Conservation (phyloP, 177 flowering plant species). For the Telopea speciosissima region DNA sequence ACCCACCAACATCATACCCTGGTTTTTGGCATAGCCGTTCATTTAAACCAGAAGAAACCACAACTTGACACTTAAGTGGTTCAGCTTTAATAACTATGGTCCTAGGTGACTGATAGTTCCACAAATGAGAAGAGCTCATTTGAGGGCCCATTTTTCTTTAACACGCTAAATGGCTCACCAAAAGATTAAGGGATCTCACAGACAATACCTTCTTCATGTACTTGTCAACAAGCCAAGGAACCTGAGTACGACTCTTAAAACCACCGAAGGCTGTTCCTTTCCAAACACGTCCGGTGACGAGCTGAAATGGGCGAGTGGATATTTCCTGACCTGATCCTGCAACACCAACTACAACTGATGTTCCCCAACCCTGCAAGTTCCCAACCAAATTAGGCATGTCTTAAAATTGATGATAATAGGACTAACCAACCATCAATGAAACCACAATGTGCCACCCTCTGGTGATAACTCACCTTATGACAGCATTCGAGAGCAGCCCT, state of each 20-base stretch:
- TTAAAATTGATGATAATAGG: background rate
- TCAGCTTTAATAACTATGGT: too few relatives aligned
- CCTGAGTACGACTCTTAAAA: slow-evolving; percentile 97
- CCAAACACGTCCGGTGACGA: slow-evolving; percentile 99
- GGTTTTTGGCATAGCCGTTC: too few relatives aligned
- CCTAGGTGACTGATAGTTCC: too few relatives aligned
- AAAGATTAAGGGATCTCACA: too few relatives aligned
- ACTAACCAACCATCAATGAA: background rate
- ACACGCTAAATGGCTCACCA: too few relatives aligned
- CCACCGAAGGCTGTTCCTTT: slow-evolving; percentile 99
- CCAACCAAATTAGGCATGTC: background rate
- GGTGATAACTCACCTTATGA: slow-evolving; percentile 65
- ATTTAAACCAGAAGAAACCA: too few relatives aligned
- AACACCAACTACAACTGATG: slow-evolving; percentile 93
- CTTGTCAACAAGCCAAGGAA: slow-evolving; percentile 98
- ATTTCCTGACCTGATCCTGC: slow-evolving; percentile 98
- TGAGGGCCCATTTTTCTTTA: too few relatives aligned
- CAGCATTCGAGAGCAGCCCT: slow-evolving; percentile 97
- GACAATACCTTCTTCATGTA: slow-evolving; percentile 84
- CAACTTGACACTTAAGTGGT: too few relatives aligned
- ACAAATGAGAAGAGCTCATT: too few relatives aligned
- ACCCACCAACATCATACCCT: too few relatives aligned
- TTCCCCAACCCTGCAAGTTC: slow-evolving; percentile 88
- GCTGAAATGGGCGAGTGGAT: slow-evolving; percentile 89
- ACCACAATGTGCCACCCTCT: background rate